Evolutionary conservation across 345 rosid genomes (phyloP).

Genomic region (Psidium guajava): DNA sequence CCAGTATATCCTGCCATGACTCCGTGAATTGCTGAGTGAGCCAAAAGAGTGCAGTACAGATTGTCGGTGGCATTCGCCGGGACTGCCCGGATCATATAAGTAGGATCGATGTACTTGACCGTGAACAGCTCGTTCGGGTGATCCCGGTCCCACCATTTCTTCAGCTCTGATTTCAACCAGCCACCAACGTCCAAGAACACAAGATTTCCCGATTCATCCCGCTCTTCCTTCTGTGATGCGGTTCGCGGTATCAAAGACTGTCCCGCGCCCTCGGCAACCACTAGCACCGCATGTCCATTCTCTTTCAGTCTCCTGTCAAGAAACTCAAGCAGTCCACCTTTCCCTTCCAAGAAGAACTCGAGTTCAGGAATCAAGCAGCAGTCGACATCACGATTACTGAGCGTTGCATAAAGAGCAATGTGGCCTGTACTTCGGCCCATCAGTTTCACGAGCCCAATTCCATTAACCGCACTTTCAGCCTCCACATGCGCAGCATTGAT

Average conservation of each 20-base stretch:
- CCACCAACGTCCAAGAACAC: slow-evolving; percentile 74
- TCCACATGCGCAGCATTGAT: slow-evolving; percentile 80
- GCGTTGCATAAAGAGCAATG: slow-evolving; percentile 75
- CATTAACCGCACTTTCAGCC: slow-evolving; percentile 91
- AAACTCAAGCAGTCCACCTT: slow-evolving; percentile 71
- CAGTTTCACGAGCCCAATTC: slow-evolving; percentile 76
- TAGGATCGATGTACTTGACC: slow-evolving; percentile 85
- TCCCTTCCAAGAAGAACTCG: slow-evolving; percentile 57
- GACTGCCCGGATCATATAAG: slow-evolving; percentile 88
- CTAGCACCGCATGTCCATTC: slow-evolving; percentile 68
- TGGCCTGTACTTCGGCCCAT: slow-evolving; percentile 96
- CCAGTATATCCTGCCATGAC: slow-evolving; percentile 88
- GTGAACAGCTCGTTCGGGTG: slow-evolving; percentile 61
- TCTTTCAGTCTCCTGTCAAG: slow-evolving; percentile 37
- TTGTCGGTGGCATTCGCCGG: slow-evolving; percentile 79
- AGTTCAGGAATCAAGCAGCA: slow-evolving; percentile 81
- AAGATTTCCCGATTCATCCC: slow-evolving; percentile 73
- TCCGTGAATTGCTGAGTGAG: slow-evolving; percentile 89
- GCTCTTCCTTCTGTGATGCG: slow-evolving; percentile 52
- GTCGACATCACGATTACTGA: slow-evolving; percentile 92
- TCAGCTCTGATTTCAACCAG: slow-evolving; percentile 72
- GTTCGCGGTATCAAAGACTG: slow-evolving; percentile 74
- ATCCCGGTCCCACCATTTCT: slow-evolving; percentile 61
- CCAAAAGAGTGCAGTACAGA: slow-evolving; percentile 71
- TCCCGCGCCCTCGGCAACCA: slow-evolving; percentile 90